Percentiles rank a stretch among this genome's conserved stretches.
Conservation (phyloP, 371 early-diverging fungal genomes). For the Circinella minor region DNA sequence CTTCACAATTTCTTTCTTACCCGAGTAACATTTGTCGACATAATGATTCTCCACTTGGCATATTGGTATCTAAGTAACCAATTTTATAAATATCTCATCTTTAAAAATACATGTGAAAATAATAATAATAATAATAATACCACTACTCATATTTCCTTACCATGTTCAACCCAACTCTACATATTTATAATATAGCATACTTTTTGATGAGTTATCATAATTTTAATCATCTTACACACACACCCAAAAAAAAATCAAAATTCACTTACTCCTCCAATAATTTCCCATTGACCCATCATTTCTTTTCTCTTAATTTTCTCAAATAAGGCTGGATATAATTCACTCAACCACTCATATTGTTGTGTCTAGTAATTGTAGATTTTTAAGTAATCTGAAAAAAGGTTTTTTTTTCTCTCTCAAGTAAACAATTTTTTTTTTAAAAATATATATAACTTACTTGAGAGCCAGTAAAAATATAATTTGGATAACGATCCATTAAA, state of each 20-base stretch:
- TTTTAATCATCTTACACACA: background rate
- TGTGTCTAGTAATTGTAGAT: constrained; percentile 54
- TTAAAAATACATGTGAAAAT: background rate
- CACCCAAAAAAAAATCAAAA: background rate
- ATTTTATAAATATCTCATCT: background rate
- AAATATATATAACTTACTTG: constrained; percentile 55
- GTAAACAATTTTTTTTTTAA: background rate
- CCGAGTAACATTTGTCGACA: constrained; percentile 92
- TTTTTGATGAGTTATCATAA: background rate
- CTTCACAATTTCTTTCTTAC: constrained; percentile 20
- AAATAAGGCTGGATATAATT: constrained; percentile 85
- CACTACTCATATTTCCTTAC: constrained; percentile 20
- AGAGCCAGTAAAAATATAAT: constrained; percentile 89
- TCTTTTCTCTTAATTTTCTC: constrained; percentile 72
- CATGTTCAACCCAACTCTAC: constrained; percentile 61
- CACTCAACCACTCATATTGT: constrained; percentile 92
- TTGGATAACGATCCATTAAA: constrained; percentile 86
- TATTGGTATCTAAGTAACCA: constrained; percentile 81
- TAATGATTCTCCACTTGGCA: constrained; percentile 93
- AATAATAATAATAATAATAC: too few relatives aligned
- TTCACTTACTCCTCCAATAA: constrained; percentile 85
- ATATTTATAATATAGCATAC: background rate
- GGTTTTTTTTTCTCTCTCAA: background rate
- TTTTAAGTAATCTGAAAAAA: background rate
- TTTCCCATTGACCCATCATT: constrained; percentile 84